Evolutionary conservation across 1,284 basidiomycete genomes (phyloP), one percentile per base, ranked within the genome.

Genomic region (Heliocybe sulcata): DNA sequence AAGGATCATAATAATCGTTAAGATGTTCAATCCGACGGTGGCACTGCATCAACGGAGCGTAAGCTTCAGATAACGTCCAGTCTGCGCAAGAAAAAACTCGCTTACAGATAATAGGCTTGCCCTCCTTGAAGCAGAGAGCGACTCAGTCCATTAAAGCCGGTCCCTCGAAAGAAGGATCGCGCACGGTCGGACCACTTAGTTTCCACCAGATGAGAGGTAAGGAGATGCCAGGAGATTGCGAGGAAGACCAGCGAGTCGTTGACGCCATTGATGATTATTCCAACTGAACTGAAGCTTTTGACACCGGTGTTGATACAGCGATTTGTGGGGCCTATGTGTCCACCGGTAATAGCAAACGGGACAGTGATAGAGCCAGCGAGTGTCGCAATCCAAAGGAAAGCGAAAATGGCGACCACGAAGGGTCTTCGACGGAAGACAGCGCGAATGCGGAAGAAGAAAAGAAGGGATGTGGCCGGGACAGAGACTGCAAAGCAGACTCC

Each of bases 401-500:
- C 60, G 56, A 70, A 70, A 45, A 66, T 55, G 2, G 53, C 56
- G 2, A 62, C 54, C 29, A 70, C 52, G 33, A 51, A 47, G 27
- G 54, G 60, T 51, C 67, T 60, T 16, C 59, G 55, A 2, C 60
- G 53, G 56, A 64, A 73, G 29, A 73, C 63, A 1, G 72, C 70
- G 20, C 63, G 61, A 4, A 69, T 62, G 4, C 71, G 70, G 50
- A 72, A 61, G 51, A 71, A 66, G 56, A 72, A 72, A 16, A 73
- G 67, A 8, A 71, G 57, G 2, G 66, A 61, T 0, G 69, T 72
- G 1, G 65, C 60, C 0, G 65, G 58, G 8, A 66, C 56, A 2
- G 64, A 56, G 2, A 69, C 51, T 10, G 60, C 59, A n/a, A 27
- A 42, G 22, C 54, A 54, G 16, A 23, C 45, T 35, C 33, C 33